These are phyloP conservation scores for Sclerotiophoma versabilis DNA, from an alignment of 2,329 filamentous ascomycete species.

Conservation along the genomic window DNA sequence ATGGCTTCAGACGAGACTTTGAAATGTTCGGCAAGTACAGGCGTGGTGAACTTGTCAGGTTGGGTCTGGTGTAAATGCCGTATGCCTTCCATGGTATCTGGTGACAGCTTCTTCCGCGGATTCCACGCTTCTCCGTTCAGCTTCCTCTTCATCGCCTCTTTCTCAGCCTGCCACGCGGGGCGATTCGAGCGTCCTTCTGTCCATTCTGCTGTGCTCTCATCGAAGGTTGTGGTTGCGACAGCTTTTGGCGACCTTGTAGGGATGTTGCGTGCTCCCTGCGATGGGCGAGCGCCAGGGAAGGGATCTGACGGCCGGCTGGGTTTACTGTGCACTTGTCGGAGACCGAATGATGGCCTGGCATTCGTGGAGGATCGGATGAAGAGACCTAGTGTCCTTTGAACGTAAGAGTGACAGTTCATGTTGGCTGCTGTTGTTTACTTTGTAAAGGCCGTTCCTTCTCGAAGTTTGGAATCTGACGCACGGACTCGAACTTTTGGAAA, in stretches of 20 bases:
- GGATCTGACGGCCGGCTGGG: conserved; percentile 5
- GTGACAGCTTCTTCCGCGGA: conserved; percentile 85
- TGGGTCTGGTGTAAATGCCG: conserved; percentile 80
- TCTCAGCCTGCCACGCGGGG: conserved; percentile 77
- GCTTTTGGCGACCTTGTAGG: conserved; percentile 6
- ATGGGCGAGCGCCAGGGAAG: background rate
- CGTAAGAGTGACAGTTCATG: conserved; percentile 42
- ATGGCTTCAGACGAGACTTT: conserved; percentile 87
- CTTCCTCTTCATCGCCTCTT: conserved; percentile 75
- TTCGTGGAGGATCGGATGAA: conserved; percentile 30
- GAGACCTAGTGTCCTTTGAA: conserved; percentile 29
- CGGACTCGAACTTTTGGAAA: conserved; percentile 1
- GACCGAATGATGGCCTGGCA: conserved; percentile 1
- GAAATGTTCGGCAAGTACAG: conserved; percentile 77
- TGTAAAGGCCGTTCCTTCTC: background rate
- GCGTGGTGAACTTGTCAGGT: conserved; percentile 77
- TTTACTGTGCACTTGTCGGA: conserved; percentile 13
- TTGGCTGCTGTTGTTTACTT: conserved; percentile 6
- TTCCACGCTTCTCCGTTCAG: conserved; percentile 79
- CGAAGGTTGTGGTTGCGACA: conserved; percentile 12
- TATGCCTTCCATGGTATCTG: conserved; percentile 90
- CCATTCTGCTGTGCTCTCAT: conserved; percentile 16
- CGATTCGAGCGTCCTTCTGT: conserved; percentile 17
- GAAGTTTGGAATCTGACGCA: conserved; percentile 11
- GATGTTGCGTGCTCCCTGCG: conserved; percentile 1